Conservation (phyloP, 805 yeast genomes). For the Sugiyamaella valdiviana region DNA sequence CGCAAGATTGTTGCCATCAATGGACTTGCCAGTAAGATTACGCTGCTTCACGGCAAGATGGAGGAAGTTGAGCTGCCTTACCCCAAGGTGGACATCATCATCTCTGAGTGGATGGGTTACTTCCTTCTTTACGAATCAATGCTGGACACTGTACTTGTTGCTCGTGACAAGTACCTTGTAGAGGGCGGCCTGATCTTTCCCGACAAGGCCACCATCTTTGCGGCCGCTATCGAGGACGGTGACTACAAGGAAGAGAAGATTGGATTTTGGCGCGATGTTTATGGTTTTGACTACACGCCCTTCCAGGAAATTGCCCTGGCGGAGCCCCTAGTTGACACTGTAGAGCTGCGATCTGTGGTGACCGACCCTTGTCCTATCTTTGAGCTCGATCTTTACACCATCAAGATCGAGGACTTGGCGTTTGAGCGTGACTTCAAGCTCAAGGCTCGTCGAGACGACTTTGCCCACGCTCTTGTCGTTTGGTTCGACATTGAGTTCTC, state of each 20-base stretch:
- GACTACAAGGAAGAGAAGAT: slow-evolving; percentile 88
- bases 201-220: slow-evolving; percentile 80
- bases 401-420: slow-evolving; percentile 71
- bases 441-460: slow-evolving; percentile 69
- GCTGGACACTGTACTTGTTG: slow-evolving; percentile 92
- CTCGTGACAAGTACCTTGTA: slow-evolving; percentile 78
- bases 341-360: slow-evolving; percentile 65
- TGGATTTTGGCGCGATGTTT: slow-evolving; percentile 92
- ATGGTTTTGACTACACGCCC: slow-evolving; percentile 94
- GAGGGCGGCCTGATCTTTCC: slow-evolving; percentile 91
- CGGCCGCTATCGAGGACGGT: slow-evolving; percentile 91
- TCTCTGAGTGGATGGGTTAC: slow-evolving; percentile 99
- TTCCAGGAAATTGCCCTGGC: slow-evolving; percentile 78
- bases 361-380: slow-evolving; percentile 68
- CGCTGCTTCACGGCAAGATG: slow-evolving; percentile 83
- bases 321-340: slow-evolving; percentile 96
- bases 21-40: slow-evolving; percentile 80
- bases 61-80: slow-evolving; percentile 87
- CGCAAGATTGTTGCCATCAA: slow-evolving; percentile 75
- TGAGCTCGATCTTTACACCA: slow-evolving; percentile 86
- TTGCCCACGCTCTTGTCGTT: slow-evolving; percentile 80
- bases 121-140: slow-evolving; percentile 92
- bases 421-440: slow-evolving; percentile 66
- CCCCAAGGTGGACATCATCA: slow-evolving; percentile 85
- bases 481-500: slow-evolving; percentile 94